Evolutionary conservation across 2,329 filamentous ascomycete genomes (phyloP).

Genomic region (Hypoxylon sp.): DNA sequence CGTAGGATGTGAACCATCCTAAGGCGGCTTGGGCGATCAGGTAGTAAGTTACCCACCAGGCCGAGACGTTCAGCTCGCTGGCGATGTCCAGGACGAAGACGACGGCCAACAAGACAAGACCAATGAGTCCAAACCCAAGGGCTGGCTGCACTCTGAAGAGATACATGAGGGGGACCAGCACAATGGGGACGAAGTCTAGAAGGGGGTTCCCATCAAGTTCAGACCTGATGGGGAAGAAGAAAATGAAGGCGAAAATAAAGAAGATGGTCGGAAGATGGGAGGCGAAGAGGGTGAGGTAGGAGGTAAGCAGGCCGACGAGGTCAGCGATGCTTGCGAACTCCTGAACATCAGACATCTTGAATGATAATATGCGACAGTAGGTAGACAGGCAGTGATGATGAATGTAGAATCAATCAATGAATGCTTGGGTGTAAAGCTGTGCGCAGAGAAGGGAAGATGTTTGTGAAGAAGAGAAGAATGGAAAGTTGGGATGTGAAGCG

Average conservation of each 20-base stretch:
- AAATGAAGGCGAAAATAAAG: neutral
- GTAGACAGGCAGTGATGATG: neutral
- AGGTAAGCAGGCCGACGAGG: neutral
- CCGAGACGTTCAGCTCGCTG: slow-evolving; percentile 8
- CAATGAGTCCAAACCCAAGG: slow-evolving; percentile 13
- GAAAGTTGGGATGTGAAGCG: too few relatives aligned
- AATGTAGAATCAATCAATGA: neutral
- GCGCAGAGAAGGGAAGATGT: neutral
- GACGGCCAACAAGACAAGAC: neutral
- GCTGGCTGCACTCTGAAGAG: slow-evolving; percentile 18
- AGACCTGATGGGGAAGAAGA: neutral
- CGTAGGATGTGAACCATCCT: slow-evolving; percentile 16
- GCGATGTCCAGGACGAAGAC: neutral
- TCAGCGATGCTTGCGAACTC: too few relatives aligned
- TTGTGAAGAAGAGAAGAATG: slow-evolving; percentile 16
- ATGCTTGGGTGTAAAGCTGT: neutral
- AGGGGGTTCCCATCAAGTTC: slow-evolving; percentile 1
- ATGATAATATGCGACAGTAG: neutral
- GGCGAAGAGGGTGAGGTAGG: neutral
- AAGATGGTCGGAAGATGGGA: neutral
- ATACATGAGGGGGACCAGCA: slow-evolving; percentile 1
- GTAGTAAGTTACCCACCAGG: slow-evolving; percentile 6
- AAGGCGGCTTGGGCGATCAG: slow-evolving; percentile 23
- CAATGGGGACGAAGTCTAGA: neutral
- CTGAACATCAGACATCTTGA: neutral